Evolutionary conservation across 192 early-diverging fungal species (phyloP).

Genomic region (Mortierella claussenii): DNA sequence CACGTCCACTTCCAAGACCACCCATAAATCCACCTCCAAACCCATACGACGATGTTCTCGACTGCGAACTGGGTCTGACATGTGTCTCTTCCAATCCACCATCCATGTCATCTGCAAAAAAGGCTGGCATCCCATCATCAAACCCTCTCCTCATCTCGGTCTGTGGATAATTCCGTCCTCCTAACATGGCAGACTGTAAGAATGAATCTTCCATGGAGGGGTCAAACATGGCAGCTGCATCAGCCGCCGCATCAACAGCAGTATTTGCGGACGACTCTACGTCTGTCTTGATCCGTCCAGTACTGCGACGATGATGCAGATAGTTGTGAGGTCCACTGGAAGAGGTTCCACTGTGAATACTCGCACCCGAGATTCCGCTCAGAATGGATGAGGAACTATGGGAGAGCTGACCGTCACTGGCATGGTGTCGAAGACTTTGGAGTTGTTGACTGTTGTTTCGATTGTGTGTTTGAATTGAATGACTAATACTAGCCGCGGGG

Average conservation of each 20-base stretch:
- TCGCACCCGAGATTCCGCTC: constrained; percentile 32
- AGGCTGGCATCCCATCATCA: constrained; percentile 47
- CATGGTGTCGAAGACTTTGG: constrained; percentile 28
- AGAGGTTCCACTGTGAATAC: constrained; percentile 4
- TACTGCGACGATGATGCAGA: constrained; percentile 33
- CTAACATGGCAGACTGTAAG: constrained; percentile 2
- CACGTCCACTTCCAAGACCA: neutral
- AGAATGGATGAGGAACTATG: constrained; percentile 18
- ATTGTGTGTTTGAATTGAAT: neutral
- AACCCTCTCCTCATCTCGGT: constrained; percentile 25
- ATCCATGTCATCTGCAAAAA: constrained; percentile 27
- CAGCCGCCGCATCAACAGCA: no score
- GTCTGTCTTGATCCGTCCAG: constrained; percentile 20
- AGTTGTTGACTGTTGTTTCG: neutral
- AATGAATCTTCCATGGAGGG: constrained; percentile 9
- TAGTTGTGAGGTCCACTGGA: constrained; percentile 7
- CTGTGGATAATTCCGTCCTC: neutral
- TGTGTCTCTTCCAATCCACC: no score
- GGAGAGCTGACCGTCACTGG: constrained; percentile 34
- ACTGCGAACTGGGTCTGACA: neutral
- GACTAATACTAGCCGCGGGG: neutral
- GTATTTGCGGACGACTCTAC: neutral
- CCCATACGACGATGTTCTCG: neutral
- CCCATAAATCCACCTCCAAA: constrained; percentile 1
- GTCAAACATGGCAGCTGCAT: no score